phyloP scores from a whole-genome alignment of 179 eudicot species.

The Patellifolia procumbens region DNA sequence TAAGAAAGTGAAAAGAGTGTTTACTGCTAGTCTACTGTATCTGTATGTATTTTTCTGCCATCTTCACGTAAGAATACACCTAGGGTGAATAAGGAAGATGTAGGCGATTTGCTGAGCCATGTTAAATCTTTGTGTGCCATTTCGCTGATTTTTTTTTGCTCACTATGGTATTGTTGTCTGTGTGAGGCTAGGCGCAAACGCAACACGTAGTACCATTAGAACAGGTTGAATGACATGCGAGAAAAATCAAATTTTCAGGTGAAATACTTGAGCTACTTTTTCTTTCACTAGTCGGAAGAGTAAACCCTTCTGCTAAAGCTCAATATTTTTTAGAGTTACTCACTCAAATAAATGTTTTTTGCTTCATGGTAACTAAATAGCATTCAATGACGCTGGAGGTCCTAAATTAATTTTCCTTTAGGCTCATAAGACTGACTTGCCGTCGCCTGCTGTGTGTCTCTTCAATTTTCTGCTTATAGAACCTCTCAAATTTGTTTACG shows the following conservation, averaged over 20 bases:
- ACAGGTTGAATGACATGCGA: neutral
- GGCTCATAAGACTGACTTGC: neutral
- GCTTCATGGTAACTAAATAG: neutral
- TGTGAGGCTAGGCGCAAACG: neutral
- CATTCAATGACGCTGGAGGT: neutral
- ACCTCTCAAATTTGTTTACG: no score
- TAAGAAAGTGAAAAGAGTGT: no score
- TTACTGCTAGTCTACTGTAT: neutral
- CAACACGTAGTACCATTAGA: neutral
- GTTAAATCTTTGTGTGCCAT: neutral
- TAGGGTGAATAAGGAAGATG: neutral
- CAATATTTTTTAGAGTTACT: neutral
- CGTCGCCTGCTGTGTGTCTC: no score
- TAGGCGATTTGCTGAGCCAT: neutral
- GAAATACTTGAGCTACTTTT: neutral
- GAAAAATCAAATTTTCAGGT: neutral
- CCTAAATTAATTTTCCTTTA: neutral
- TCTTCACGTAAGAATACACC: neutral
- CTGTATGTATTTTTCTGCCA: neutral
- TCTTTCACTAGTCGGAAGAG: neutral
- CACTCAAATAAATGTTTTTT: neutral
- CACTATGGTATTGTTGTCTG: neutral
- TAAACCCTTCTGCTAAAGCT: neutral
- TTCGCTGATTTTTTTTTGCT: neutral
- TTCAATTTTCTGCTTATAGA: no score